A percentile compares a stretch with the other conserved stretches of the same genome.
Evolutionary conservation across 257 asterid genomes (phyloP).

Genomic region (Jasminum sambac): DNA sequence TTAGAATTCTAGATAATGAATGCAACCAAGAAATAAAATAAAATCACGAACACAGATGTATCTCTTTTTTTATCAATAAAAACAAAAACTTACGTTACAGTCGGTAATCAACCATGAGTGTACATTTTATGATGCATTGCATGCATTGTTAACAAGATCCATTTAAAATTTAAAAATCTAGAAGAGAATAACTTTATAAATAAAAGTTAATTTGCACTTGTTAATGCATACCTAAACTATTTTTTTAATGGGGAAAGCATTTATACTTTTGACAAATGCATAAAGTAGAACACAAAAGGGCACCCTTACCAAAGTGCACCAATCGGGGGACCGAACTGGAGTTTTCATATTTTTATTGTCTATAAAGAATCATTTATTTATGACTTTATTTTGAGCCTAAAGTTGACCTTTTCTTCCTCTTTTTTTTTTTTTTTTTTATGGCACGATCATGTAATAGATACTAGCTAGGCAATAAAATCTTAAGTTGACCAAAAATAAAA

Average conservation of each 20-base stretch:
- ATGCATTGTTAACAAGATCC: not conserved
- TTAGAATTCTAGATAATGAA: too few species aligned
- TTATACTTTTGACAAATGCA: slow-evolving; percentile 28
- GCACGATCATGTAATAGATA: not conserved
- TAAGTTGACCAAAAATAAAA: slow-evolving; percentile 25
- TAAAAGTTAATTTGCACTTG: not conserved
- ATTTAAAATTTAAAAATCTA: not conserved
- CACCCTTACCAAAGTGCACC: not conserved
- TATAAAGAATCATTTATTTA: slow-evolving; percentile 6
- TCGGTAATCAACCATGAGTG: not conserved
- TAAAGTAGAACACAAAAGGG: slow-evolving; percentile 3
- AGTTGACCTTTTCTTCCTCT: slow-evolving; percentile 35
- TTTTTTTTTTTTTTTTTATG: too few species aligned
- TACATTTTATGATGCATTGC: not conserved
- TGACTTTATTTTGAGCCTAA: not conserved
- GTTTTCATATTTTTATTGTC: slow-evolving; percentile 20
- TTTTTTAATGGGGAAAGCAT: slow-evolving; percentile 5
- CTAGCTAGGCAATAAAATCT: slow-evolving; percentile 10
- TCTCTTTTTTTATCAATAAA: too few species aligned
- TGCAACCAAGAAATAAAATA: too few species aligned
- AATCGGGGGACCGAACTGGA: not conserved
- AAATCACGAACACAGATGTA: too few species aligned
- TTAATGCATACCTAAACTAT: not conserved
- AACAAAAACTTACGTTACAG: too few species aligned
- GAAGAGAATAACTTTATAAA: not conserved